Evolutionary conservation across 73 alveolate genomes (phyloP).

Genomic region (Tetrahymena thermophila): DNA sequence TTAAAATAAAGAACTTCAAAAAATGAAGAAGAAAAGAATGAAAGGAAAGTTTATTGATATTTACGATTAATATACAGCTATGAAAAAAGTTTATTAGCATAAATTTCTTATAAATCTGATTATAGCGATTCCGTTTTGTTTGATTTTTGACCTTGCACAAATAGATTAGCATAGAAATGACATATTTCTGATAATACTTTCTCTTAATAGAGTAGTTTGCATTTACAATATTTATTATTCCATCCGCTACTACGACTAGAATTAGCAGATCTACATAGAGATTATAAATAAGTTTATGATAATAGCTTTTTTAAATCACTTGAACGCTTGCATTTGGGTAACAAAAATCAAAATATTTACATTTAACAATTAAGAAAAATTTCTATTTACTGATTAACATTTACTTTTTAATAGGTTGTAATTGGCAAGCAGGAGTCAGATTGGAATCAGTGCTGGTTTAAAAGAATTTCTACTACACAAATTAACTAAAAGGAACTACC

Average conservation of each 20-base stretch:
- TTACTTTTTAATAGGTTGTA: background rate
- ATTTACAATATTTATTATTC: background rate
- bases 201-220: background rate
- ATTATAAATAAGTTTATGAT: background rate
- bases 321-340: background rate
- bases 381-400: too few relatives aligned
- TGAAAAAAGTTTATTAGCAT: background rate
- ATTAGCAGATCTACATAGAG: background rate
- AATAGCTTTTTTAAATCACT: background rate
- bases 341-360: background rate
- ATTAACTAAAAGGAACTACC: background rate
- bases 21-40: background rate
- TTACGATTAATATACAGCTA: background rate
- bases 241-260: background rate
- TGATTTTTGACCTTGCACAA: background rate
- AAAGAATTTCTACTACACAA: background rate
- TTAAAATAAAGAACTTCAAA: background rate
- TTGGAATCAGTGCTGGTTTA: background rate
- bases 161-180: background rate
- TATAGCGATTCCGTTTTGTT: background rate
- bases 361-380: too few relatives aligned
- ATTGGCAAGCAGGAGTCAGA: background rate
- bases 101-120: background rate
- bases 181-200: background rate
- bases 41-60: background rate